Evolutionary conservation across 2,329 filamentous ascomycete genomes (phyloP).

Genomic region (Colletotrichum sp.): DNA sequence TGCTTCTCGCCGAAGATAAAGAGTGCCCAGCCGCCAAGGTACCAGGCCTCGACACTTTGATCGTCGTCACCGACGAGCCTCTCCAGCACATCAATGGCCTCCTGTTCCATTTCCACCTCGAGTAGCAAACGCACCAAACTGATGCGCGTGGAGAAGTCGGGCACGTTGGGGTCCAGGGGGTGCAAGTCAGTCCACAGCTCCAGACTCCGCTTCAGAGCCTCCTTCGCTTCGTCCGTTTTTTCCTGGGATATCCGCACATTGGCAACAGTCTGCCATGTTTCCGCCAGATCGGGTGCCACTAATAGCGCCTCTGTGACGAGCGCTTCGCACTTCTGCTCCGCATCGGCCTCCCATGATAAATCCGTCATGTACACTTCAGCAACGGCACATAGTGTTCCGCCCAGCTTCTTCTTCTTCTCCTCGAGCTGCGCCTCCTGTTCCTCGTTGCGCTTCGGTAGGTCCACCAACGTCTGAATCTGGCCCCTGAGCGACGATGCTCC

Average conservation of each 20-base stretch:
- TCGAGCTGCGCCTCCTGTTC: slow-evolving; percentile 53
- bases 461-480: slow-evolving; percentile 71
- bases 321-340: slow-evolving; percentile 85
- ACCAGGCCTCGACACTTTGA: slow-evolving; percentile 94
- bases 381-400: slow-evolving; percentile 91
- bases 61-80: slow-evolving; percentile 88
- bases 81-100: slow-evolving; percentile 85
- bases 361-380: slow-evolving; percentile 99
- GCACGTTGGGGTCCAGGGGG: slow-evolving; percentile 73
- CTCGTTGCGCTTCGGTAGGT: slow-evolving; percentile 39
- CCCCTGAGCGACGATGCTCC: slow-evolving; percentile 76
- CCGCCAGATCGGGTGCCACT: slow-evolving; percentile 79
- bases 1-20: slow-evolving; percentile 79
- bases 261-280: slow-evolving; percentile 94
- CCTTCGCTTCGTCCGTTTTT: slow-evolving; percentile 77
- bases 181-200: slow-evolving; percentile 83
- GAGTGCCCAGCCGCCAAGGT: slow-evolving; percentile 93
- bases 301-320: slow-evolving; percentile 91
- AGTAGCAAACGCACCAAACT: slow-evolving; percentile 85
- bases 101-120: slow-evolving; percentile 85
- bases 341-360: slow-evolving; percentile 89
- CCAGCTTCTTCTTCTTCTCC: slow-evolving; percentile 80
- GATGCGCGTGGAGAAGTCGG: slow-evolving; percentile 86
- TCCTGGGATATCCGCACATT: slow-evolving; percentile 92
- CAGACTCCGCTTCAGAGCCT: slow-evolving; percentile 80